Conservation (phyloP, 768 basidiomycete genomes). For the Lactarius sp. region DNA sequence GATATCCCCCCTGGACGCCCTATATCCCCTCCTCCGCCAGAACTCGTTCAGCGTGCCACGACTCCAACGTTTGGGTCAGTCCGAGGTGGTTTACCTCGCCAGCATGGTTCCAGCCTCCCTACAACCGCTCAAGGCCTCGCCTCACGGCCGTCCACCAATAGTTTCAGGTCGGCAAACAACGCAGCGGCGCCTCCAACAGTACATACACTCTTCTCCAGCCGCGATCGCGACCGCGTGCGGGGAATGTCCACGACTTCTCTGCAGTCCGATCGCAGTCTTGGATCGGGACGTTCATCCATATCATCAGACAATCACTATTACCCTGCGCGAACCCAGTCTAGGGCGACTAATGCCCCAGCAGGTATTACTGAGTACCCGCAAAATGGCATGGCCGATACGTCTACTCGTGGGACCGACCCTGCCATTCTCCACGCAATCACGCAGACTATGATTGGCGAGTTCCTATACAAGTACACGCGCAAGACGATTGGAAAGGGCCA, state of each 20-base stretch:
- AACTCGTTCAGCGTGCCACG: conserved; percentile 88
- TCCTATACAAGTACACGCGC: conserved; percentile 95
- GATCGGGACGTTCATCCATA: conserved; percentile 75
- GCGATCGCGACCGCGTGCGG: conserved; percentile 48
- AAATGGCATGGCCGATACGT: conserved; percentile 26
- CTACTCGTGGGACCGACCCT: conserved; percentile 61
- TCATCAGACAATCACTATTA: conserved; percentile 69
- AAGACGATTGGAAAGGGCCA: conserved; percentile 85
- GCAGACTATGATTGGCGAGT: conserved; percentile 99
- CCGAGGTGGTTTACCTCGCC: conserved; percentile 50
- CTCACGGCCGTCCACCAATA: conserved; percentile 72
- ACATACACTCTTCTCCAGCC: conserved; percentile 32
- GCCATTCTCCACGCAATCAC: conserved; percentile 93
- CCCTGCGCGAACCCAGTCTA: conserved; percentile 36
- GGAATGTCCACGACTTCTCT: conserved; percentile 68
- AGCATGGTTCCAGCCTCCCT: conserved; percentile 73
- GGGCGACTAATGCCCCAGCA: conserved; percentile 35
- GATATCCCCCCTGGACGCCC: conserved; percentile 81
- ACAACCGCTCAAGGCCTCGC: conserved; percentile 61
- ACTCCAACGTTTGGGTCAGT: conserved; percentile 73
- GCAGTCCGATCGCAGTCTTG: conserved; percentile 59
- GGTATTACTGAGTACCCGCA: conserved; percentile 39
- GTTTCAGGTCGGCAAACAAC: conserved; percentile 72
- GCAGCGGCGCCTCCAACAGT: conserved; percentile 47
- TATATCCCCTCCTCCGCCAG: conserved; percentile 86